Evolutionary conservation across 2,329 filamentous ascomycete genomes (phyloP), one percentile per base, ranked within the genome.

Genomic region (Paecilomyces sp.): DNA sequence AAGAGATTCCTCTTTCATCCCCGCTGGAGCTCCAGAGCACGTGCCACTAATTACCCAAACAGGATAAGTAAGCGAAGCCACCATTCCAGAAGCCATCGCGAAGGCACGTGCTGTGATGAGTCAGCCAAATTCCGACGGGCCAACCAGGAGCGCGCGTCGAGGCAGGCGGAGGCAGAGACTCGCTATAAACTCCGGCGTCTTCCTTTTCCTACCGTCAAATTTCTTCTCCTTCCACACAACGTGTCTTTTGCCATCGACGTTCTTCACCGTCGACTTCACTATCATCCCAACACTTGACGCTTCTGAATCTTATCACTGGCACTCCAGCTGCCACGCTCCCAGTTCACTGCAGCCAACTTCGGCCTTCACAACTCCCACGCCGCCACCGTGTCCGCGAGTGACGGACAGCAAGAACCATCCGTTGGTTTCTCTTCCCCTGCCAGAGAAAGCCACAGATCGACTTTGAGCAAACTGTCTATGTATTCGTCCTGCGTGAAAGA

Each of bases 401-500:
- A 64, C 28, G 51, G 51, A 30, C 54, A 59, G 65, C 64, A 66
- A 71, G 63, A 72, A 71, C 70, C 68, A 68, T 63, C 60, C 58
- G 59, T 63, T 71, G 70, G 54, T 69, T 59, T 68, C 63, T 68
- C 72, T 69, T 70, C 65, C 62, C 61, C 64, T 63, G 70, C 66
- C 69, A 68, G 72, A 73, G 70, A 74, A 72, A 74, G 68, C 70
- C 69, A 68, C 66, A 66, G 61, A 69, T 67, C 65, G 65, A 66
- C 63, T 54, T 67, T 65, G 75, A 72, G 69, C 41, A 71, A 74
- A 68, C 82, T 89, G 91, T 96, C 90, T 95, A 96, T 96, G 92
- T 96, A 96, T 96, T 92, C 92, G 91, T 89, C 91, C 90, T 89
- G 89, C 87, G 85, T 85, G 86, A 86, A 90, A 89, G 87, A 91